phyloP scores from a whole-genome alignment of 1,284 basidiomycete species.

The Cutaneotrichosporon mucoides region DNA sequence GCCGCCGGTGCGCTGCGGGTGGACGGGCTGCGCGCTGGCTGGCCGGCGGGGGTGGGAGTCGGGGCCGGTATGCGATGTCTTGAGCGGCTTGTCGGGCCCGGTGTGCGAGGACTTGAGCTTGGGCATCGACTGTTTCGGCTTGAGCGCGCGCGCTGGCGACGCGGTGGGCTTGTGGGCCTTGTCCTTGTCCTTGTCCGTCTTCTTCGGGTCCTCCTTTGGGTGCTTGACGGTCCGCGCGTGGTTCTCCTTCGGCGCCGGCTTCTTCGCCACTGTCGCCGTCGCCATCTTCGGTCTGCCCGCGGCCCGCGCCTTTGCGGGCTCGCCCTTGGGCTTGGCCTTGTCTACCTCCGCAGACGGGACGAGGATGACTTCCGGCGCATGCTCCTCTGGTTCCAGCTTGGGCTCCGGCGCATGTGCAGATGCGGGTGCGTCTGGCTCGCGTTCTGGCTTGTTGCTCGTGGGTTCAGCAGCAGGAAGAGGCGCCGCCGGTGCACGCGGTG shows the following conservation, averaged over 20 bases:
- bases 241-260: no score
- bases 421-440: not conserved
- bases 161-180: not conserved
- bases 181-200: not conserved
- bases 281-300: not conserved
- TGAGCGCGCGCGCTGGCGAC: not conserved
- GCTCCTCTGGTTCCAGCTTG: not conserved
- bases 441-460: no score
- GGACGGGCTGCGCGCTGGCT: not conserved
- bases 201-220: not conserved
- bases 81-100: not conserved
- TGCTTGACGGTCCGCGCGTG: not conserved
- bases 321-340: not conserved
- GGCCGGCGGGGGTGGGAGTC: not conserved
- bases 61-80: not conserved
- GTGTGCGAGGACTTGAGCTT: constrained; percentile 3
- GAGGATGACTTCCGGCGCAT: not conserved
- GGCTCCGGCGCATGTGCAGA: not conserved
- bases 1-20: not conserved
- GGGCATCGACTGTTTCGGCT: constrained; percentile 5
- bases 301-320: no score
- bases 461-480: no score
- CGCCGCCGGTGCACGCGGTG: no score
- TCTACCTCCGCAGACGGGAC: not conserved
- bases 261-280: no score